These are phyloP conservation scores for Lentinula guzmanii DNA, from an alignment of 768 basidiomycete species.

Conservation along the genomic window DNA sequence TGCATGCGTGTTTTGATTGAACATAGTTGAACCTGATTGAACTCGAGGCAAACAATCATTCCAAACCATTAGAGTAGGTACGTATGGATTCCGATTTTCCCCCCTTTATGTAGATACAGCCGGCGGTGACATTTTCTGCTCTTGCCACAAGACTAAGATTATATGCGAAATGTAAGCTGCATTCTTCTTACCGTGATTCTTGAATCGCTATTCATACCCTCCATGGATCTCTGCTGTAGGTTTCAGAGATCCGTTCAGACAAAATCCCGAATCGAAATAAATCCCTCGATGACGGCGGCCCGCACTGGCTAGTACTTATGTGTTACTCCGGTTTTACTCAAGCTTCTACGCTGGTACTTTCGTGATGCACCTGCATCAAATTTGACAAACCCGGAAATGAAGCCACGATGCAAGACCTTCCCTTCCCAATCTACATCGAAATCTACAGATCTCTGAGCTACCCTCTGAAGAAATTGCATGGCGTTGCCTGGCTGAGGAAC, in stretches of 20 bases:
- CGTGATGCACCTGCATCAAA: background rate
- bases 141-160: too few relatives aligned
- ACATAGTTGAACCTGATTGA: background rate
- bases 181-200: too few relatives aligned
- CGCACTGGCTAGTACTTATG: background rate
- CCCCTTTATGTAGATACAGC: background rate
- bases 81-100: background rate
- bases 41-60: background rate
- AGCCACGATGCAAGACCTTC: background rate
- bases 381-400: conserved; percentile 1
- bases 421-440: background rate
- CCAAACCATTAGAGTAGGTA: background rate
- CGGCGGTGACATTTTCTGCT: background rate
- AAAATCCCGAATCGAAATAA: background rate
- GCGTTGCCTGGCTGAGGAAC: background rate
- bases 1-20: background rate
- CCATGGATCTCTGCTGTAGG: too few relatives aligned
- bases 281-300: background rate
- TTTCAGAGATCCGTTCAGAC: too few relatives aligned
- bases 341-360: background rate
- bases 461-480: background rate
- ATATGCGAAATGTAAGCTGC: too few relatives aligned
- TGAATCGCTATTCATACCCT: too few relatives aligned
- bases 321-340: background rate
- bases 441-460: conserved; percentile 3